Evolutionary conservation across 176 grass and related monocot genomes (phyloP).

Genomic region (maize (Zea mays)): Zm-B73-REFERENCE-NAM-5.0 NC_050096.1:104577001-104577500

Average conservation of each 20-base stretch:
- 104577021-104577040: conserved; percentile 47
- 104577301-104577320: conserved; percentile 42
- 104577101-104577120: conserved; percentile 70
- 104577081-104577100: conserved; percentile 69
- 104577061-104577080: conserved; percentile 65
- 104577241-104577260: conserved; percentile 52
- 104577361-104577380: conserved; percentile 38
- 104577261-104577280: conserved; percentile 44
- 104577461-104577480: conserved; percentile 46
- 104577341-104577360: conserved; percentile 47
- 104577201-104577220: conserved; percentile 44
- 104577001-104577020: conserved; percentile 38
- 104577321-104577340: conserved; percentile 47
- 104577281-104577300: conserved; percentile 39
- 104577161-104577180: conserved; percentile 42
- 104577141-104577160: conserved; percentile 62
- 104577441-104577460: conserved; percentile 30
- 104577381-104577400: conserved; percentile 44
- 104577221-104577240: conserved; percentile 55
- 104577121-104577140: conserved; percentile 43
- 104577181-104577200: conserved; percentile 55
- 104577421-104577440: conserved; percentile 42
- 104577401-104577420: conserved; percentile 47
- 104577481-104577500: conserved; percentile 18
- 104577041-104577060: conserved; percentile 55